Conservation (phyloP, 2,329 filamentous ascomycete genomes). For the Phyllachora maydis region DNA sequence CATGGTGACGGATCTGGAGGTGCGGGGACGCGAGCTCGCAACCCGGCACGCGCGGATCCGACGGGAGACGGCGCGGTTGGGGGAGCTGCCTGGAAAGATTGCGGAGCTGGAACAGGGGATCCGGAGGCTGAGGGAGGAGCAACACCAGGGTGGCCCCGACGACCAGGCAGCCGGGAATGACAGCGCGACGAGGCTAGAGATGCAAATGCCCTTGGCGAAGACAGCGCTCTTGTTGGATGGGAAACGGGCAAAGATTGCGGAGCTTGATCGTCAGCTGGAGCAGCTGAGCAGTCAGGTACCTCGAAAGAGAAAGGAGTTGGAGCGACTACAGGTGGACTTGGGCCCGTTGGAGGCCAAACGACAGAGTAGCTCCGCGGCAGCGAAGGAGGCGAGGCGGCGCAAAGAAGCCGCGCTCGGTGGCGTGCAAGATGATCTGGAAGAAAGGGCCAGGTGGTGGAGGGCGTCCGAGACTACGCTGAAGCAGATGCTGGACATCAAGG, state of each 20-base stretch:
- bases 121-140: constrained; percentile 18
- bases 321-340: constrained; percentile 46
- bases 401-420: constrained; percentile 46
- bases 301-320: constrained; percentile 44
- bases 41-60: constrained; percentile 27
- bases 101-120: constrained; percentile 25
- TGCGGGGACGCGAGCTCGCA: constrained; percentile 35
- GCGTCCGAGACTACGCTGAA: constrained; percentile 44
- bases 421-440: constrained; percentile 53
- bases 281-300: constrained; percentile 38
- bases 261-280: constrained; percentile 43
- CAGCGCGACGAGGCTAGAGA: constrained; percentile 10
- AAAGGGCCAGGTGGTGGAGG: constrained; percentile 54
- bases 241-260: constrained; percentile 26
- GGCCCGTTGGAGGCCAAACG: constrained; percentile 46
- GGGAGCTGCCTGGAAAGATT: constrained; percentile 28
- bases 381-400: constrained; percentile 48
- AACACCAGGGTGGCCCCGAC: constrained; percentile 13
- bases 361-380: constrained; percentile 41
- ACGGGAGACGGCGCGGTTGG: constrained; percentile 24
- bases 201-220: constrained; percentile 35
- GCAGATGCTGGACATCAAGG: constrained; percentile 37
- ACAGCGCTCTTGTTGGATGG: constrained; percentile 31
- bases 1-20: constrained; percentile 54
- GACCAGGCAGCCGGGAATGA: constrained; percentile 11